Evolutionary conservation across 179 eudicot species (phyloP).

Genomic region (Beta lomatogona): DNA sequence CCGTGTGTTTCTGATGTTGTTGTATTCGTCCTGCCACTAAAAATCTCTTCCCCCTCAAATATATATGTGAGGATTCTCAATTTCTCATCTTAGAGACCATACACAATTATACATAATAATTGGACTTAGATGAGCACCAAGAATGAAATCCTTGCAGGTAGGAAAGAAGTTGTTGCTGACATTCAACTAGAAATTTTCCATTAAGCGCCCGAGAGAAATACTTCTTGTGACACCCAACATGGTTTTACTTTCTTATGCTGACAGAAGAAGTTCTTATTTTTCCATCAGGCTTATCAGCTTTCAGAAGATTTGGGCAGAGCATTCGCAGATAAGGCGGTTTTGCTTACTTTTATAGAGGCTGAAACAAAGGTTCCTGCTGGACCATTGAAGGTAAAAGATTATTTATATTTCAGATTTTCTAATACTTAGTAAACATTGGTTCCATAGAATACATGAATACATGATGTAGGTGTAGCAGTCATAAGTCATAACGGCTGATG

Average conservation of each 20-base stretch:
- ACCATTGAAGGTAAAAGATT: conserved; percentile 63
- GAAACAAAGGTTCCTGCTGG: conserved; percentile 64
- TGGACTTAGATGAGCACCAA: background rate
- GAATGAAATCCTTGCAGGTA: background rate
- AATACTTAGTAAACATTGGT: background rate
- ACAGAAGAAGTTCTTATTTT: conserved; percentile 10
- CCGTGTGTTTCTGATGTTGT: background rate
- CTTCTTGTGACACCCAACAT: background rate
- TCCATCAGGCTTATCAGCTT: conserved; percentile 71
- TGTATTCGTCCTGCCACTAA: background rate
- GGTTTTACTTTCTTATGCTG: background rate
- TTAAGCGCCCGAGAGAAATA: background rate
- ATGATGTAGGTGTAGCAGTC: background rate
- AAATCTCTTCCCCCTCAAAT: background rate
- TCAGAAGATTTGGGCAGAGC: conserved; percentile 97
- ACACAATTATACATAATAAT: background rate
- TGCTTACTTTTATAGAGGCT: conserved; percentile 67
- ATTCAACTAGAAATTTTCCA: background rate
- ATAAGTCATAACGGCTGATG: background rate
- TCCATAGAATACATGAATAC: background rate
- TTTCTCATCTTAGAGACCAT: background rate
- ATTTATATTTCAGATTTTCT: background rate
- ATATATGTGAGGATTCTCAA: no score
- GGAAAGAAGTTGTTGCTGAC: background rate
- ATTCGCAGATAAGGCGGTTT: conserved; percentile 78